phyloP scores from a whole-genome alignment of 768 basidiomycete species.

The Trametes coccinea region DNA sequence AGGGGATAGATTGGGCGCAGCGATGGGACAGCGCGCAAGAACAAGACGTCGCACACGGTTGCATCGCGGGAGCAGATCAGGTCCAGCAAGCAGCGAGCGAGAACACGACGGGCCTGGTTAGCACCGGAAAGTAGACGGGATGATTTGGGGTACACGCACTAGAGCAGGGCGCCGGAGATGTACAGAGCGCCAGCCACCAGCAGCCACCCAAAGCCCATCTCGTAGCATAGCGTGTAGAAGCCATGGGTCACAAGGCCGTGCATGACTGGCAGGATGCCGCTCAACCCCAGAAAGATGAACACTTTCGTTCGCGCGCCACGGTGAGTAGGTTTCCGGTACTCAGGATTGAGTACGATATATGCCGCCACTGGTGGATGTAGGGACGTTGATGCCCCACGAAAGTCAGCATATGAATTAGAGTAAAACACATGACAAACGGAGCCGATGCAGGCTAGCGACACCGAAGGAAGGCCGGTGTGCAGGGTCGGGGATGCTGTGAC shows the following conservation, averaged over 20 bases:
- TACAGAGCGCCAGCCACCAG: constrained; percentile 71
- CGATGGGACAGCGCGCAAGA: background rate
- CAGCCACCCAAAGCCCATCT: constrained; percentile 75
- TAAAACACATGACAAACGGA: too few species aligned
- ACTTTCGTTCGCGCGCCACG: constrained; percentile 74
- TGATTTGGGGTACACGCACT: constrained; percentile 51
- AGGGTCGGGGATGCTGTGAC: constrained; percentile 25
- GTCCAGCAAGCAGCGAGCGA: background rate
- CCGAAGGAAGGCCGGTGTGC: too few species aligned
- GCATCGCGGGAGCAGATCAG: background rate
- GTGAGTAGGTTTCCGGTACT: constrained; percentile 74
- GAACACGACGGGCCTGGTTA: background rate
- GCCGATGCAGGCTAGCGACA: too few species aligned
- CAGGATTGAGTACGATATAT: constrained; percentile 77
- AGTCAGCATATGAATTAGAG: background rate
- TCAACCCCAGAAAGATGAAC: constrained; percentile 78
- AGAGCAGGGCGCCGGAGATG: constrained; percentile 76
- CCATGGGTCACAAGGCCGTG: constrained; percentile 68
- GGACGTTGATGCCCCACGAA: background rate
- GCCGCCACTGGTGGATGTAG: constrained; percentile 49
- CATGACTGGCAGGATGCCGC: constrained; percentile 64
- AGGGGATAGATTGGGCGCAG: constrained; percentile 2
- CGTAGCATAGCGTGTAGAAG: constrained; percentile 48
- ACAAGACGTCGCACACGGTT: background rate
- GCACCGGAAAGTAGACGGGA: background rate